Percentiles rank a stretch among this genome's conserved stretches.
phyloP scores from a whole-genome alignment of 345 rosid species.

The Citropsis articulata region DNA sequence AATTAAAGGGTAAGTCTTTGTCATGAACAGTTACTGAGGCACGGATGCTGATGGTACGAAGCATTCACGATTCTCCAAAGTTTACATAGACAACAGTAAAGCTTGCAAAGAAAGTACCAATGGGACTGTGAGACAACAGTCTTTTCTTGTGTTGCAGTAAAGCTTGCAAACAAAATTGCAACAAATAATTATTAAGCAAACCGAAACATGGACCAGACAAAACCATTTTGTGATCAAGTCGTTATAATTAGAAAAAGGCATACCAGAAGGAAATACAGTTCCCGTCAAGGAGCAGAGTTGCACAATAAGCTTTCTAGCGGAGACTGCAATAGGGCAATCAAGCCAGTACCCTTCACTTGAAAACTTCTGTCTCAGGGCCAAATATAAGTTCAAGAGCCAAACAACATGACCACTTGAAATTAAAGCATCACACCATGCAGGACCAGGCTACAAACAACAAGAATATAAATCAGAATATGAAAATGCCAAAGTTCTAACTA shows the following conservation, averaged over 20 bases:
- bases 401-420: slow-evolving; percentile 82
- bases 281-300: slow-evolving; percentile 92
- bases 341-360: slow-evolving; percentile 69
- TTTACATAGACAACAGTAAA: not conserved
- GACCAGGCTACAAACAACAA: slow-evolving; percentile 79
- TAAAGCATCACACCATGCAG: slow-evolving; percentile 84
- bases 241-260: slow-evolving; percentile 7
- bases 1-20: not conserved
- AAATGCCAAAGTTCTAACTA: slow-evolving; percentile 1
- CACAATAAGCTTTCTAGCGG: slow-evolving; percentile 91
- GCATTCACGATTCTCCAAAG: not conserved
- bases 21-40: not conserved
- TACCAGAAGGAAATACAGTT: slow-evolving; percentile 73
- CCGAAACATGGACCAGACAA: not conserved
- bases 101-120: too few relatives aligned
- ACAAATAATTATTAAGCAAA: not conserved
- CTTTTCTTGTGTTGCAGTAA: too few relatives aligned
- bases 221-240: not conserved
- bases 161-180: too few relatives aligned
- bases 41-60: not conserved
- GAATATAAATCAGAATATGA: slow-evolving; percentile 3
- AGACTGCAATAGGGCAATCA: slow-evolving; percentile 90
- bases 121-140: too few relatives aligned
- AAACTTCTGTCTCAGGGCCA: slow-evolving; percentile 78
- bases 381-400: slow-evolving; percentile 77